phyloP scores from a whole-genome alignment of 2,329 filamentous ascomycete species.

The Penicillium expansum region DNA sequence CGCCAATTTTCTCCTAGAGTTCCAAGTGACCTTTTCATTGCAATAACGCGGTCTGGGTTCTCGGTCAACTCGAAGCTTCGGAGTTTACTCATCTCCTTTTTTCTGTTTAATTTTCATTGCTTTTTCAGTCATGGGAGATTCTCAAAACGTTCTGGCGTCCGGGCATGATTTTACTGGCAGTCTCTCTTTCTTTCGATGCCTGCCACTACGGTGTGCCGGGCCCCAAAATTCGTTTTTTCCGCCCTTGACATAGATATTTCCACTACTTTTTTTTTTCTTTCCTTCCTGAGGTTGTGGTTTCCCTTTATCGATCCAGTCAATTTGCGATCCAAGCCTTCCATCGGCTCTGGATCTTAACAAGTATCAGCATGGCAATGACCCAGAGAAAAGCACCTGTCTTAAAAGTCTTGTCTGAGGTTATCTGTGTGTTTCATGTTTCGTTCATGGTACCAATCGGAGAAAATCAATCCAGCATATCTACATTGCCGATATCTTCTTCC shows the following conservation, averaged over 20 bases:
- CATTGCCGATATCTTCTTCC: not conserved
- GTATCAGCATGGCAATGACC: conserved; percentile 29
- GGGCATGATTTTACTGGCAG: conserved; percentile 35
- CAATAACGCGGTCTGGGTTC: conserved; percentile 25
- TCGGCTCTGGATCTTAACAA: conserved; percentile 25
- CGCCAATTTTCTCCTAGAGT: conserved; percentile 20
- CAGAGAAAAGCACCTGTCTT: conserved; percentile 21
- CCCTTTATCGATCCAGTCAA: conserved; percentile 22
- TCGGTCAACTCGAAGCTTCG: conserved; percentile 26
- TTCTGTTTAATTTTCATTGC: conserved; percentile 15
- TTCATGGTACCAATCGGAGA: not conserved
- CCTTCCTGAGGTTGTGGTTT: conserved; percentile 13
- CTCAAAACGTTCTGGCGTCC: conserved; percentile 37
- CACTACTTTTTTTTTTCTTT: conserved; percentile 19
- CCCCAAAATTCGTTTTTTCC: conserved; percentile 26
- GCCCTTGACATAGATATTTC: conserved; percentile 35
- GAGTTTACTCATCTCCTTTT: conserved; percentile 14
- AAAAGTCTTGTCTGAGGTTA: conserved; percentile 21
- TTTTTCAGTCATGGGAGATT: conserved; percentile 30
- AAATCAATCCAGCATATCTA: conserved; percentile 3
- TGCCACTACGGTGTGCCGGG: conserved; percentile 30
- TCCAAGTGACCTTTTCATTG: conserved; percentile 22
- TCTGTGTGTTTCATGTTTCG: not conserved
- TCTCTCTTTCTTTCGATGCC: conserved; percentile 28
- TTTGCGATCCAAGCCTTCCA: conserved; percentile 9